These are phyloP conservation scores for Chloris gayana DNA, from an alignment of 176 grass and related monocot species.

Conservation along the genomic window DNA sequence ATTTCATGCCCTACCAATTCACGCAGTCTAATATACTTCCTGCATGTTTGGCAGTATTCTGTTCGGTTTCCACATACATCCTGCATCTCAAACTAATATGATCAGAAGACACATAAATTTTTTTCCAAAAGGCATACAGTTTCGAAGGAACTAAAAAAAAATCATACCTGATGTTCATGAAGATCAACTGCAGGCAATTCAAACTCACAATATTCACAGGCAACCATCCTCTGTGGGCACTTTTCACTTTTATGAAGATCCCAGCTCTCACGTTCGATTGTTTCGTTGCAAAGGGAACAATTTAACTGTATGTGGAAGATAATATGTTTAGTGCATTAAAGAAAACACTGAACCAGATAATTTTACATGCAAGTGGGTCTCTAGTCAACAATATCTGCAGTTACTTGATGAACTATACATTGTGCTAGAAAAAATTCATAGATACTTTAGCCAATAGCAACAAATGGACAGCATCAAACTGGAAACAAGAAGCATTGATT, in stretches of 20 bases:
- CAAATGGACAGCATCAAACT: slow-evolving; percentile 14
- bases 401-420: not conserved
- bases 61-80: slow-evolving; percentile 98
- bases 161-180: slow-evolving; percentile 78
- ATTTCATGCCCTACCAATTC: slow-evolving; percentile 76
- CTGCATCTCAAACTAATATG: slow-evolving; percentile 47
- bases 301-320: slow-evolving; percentile 58
- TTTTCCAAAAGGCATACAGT: not conserved
- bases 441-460: not conserved
- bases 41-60: slow-evolving; percentile 77
- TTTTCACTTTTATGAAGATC: slow-evolving; percentile 76
- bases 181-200: slow-evolving; percentile 88
- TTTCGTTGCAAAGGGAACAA: slow-evolving; percentile 82
- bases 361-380: not conserved
- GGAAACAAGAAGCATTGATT: slow-evolving; percentile 14
- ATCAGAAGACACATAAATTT: slow-evolving; percentile 7
- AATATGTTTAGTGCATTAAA: slow-evolving; percentile 17
- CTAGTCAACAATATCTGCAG: not conserved
- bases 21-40: slow-evolving; percentile 79
- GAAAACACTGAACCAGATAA: not conserved
- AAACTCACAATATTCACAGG: slow-evolving; percentile 92
- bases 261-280: slow-evolving; percentile 59
- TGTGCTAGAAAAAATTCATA: not conserved
- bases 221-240: slow-evolving; percentile 76
- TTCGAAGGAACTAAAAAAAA: slow-evolving; percentile 12